phyloP scores from a whole-genome alignment of 2,329 filamentous ascomycete species.

The Pseudonectria foliicola region DNA sequence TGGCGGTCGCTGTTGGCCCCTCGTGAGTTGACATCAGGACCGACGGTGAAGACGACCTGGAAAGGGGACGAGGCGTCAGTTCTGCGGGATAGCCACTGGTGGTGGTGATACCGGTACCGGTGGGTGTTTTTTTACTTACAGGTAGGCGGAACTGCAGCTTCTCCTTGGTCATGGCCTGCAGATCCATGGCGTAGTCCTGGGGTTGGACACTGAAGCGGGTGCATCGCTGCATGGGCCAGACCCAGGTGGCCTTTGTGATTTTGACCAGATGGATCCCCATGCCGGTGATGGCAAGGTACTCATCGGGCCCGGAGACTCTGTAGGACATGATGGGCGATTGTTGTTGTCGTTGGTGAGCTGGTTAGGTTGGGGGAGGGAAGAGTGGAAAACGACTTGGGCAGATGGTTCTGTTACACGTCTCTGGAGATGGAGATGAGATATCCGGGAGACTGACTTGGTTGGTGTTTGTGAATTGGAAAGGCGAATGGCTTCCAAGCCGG shows the following conservation, averaged over 20 bases:
- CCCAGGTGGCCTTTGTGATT: conserved; percentile 71
- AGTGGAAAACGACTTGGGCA: too few relatives aligned
- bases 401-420: too few relatives aligned
- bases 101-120: too few relatives aligned
- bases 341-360: neutral
- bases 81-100: too few relatives aligned
- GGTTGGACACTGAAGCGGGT: conserved; percentile 59
- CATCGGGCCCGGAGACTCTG: conserved; percentile 65
- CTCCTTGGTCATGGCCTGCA: conserved; percentile 85
- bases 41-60: conserved; percentile 69
- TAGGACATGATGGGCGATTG: conserved; percentile 43
- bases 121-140: conserved; percentile 21
- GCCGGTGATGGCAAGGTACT: conserved; percentile 84
- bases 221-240: conserved; percentile 64
- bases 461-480: too few relatives aligned
- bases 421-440: too few relatives aligned
- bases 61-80: too few relatives aligned
- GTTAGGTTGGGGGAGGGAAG: neutral
- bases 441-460: too few relatives aligned
- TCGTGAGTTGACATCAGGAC: conserved; percentile 62
- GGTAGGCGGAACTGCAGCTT: conserved; percentile 78
- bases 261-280: conserved; percentile 65
- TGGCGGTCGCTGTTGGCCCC: conserved; percentile 34
- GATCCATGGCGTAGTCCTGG: conserved; percentile 73
- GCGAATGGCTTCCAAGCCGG: too few relatives aligned